phyloP scores from a whole-genome alignment of 306 rosid genomes.

The Vigna angularis region DNA sequence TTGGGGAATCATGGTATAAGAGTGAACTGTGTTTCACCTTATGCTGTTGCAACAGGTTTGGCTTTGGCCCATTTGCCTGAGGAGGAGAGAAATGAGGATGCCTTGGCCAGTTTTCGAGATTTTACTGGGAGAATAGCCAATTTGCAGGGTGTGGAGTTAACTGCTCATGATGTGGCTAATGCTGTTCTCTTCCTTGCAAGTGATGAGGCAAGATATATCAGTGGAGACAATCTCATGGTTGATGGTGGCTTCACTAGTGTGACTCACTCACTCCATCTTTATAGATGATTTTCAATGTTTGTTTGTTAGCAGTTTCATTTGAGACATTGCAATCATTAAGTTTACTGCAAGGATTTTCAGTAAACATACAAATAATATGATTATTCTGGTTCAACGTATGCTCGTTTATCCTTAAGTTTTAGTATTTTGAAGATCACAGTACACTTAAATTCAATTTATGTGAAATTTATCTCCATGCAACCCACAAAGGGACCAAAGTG shows the following conservation, averaged over 20 bases:
- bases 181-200: slow-evolving; percentile 86
- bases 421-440: too few species aligned
- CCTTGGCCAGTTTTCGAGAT: slow-evolving; percentile 47
- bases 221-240: slow-evolving; percentile 75
- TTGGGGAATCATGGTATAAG: slow-evolving; percentile 64
- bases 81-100: slow-evolving; percentile 74
- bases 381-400: neutral
- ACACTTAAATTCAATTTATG: too few species aligned
- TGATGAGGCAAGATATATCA: slow-evolving; percentile 74
- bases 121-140: slow-evolving; percentile 59
- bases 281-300: slow-evolving; percentile 52
- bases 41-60: slow-evolving; percentile 59
- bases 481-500: too few species aligned
- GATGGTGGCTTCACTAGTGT: slow-evolving; percentile 74
- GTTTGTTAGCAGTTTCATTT: neutral
- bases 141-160: slow-evolving; percentile 74
- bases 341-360: neutral
- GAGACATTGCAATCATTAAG: neutral
- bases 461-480: too few species aligned
- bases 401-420: neutral
- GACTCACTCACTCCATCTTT: slow-evolving; percentile 65
- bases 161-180: slow-evolving; percentile 74
- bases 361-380: neutral
- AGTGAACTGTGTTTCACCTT: slow-evolving; percentile 78
- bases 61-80: slow-evolving; percentile 73